phyloP scores from a whole-genome alignment of 2,329 filamentous ascomycete genomes.

The Clarireedia monteithiana region DNA sequence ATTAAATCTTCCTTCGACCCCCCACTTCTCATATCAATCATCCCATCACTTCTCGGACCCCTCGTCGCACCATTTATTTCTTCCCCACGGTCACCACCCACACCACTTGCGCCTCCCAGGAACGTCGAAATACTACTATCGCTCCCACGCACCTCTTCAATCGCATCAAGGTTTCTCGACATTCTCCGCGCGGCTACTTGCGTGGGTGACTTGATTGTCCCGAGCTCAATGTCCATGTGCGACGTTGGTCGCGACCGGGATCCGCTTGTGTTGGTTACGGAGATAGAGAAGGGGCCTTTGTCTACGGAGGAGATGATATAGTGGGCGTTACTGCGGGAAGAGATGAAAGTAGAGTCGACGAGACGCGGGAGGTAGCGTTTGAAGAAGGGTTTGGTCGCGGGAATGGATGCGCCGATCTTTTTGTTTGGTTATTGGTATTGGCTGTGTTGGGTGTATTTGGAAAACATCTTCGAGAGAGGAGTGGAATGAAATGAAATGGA shows the following conservation, averaged over 20 bases:
- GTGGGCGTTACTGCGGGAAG: not conserved
- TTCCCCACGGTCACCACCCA: not conserved
- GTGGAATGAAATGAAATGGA: not conserved
- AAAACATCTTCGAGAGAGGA: too few relatives aligned
- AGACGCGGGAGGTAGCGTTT: constrained; percentile 28
- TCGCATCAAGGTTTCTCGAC: not conserved
- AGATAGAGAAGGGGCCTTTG: not conserved
- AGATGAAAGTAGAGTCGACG: not conserved
- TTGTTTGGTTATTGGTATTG: not conserved
- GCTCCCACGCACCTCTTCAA: not conserved
- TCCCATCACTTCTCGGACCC: not conserved
- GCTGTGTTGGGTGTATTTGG: too few relatives aligned
- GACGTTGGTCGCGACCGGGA: not conserved
- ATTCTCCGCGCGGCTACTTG: not conserved
- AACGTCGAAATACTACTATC: not conserved
- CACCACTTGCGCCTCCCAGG: not conserved
- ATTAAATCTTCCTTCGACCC: not conserved
- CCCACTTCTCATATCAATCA: not conserved
- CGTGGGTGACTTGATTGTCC: not conserved
- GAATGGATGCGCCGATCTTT: constrained; percentile 36
- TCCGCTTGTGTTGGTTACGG: not conserved
- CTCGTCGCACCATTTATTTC: not conserved
- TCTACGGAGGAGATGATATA: not conserved
- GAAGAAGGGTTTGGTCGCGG: constrained; percentile 37
- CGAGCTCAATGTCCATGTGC: not conserved